Evolutionary conservation across 495 filamentous ascomycete genomes (phyloP), one percentile per base, ranked within the genome.

Genomic region (Cercophora samala): DNA sequence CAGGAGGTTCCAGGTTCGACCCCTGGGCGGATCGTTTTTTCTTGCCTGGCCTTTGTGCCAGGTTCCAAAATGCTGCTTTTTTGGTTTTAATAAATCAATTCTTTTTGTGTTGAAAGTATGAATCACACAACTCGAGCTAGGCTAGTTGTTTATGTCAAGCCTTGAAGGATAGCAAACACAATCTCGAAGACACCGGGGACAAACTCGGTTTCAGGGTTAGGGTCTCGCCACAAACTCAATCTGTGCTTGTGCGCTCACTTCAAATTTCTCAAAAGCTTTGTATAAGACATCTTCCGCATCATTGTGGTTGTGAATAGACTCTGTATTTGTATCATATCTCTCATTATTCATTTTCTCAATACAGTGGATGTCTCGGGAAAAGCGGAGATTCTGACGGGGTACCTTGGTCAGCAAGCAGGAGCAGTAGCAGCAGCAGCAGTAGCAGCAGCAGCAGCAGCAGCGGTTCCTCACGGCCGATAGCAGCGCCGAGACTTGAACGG

Each of bases 1-100:
- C 60, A 62, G 60, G 60, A 62, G 60, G 60, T 62, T 62, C 60
- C 60, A 62, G 60, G 60, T 62, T 62, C 60, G 60, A 62, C 60
- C 60, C 60, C 60, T 62, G 60, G 60, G 60, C 60, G 60, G 60
- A 62, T 62, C 60, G 60, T 62, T 46, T 62, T 62, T 25, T 29
- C 26, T 22, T 37, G 17, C 32, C 32, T 19, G 29, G 4, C 6
- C 5, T 5, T 17, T 46, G 15, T 19, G 21, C n/a, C n/a, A n/a
- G 22, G 26, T 17, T 6, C n/a, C 4, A 19, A 17, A 22, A 46
- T 4, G 5, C 37, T 9, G 13, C 37, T 0, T 46, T 46, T 8
- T 18, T 46, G 37, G 8, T 5, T 29, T 29, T 29, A 8, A 8
- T 29, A 0, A 29, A 5, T 29, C 26, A 29, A 8, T 29, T 1